Base-by-base conservation (phyloP, 768 basidiomycete species). In the Boletus edulis region DNA sequence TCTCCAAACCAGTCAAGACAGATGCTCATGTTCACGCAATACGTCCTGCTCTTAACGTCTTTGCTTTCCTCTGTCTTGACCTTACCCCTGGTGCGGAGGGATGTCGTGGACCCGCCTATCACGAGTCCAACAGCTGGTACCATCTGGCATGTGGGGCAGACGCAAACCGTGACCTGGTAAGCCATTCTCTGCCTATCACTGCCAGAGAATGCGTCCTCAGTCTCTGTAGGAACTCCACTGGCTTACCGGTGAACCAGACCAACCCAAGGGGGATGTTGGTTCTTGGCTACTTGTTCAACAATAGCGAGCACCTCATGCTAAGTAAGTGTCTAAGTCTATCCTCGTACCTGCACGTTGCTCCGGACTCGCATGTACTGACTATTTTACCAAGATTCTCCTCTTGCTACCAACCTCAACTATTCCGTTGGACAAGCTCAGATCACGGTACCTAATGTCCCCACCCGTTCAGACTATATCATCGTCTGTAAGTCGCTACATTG, bases 101-200 rank as follows among this genome's bases (percentile, higher is more conserved):
- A 81, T 54, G 80, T 81, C 35, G 78, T 75, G 24, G 69, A 65
- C 38, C 82, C 82, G 1, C 80, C 77, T 5, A 71, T 82, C 58
- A 75, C 73, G 40, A 75, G 68, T 55, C 81, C 82, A 15, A 68
- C 65, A 11, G 64, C 69, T 1, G 60, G 60, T 12, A 73, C 76
- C 5, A 67, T 78, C 29, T 82, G 81, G 82, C 62, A 65, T 27
- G 70, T 78, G 13, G 78, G 79, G 6, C 54, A 76, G 49, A 68
- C 57, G 2, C 66, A 79, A 49, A 80, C 73, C 10, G 81, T 83
- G 18, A 81, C 79, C 18, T 83, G 81, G 81, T 78, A 60, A n/a
- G 72, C 57, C n/a, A 1, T 32, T 10, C 11, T 45, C 20, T n/a
- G 45, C 18, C 37, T 75, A 51, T 61, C 68, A 6, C 24, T 6